Evolutionary conservation across 768 basidiomycete genomes (phyloP).

Genomic region (Cystofilobasidium macerans): DNA sequence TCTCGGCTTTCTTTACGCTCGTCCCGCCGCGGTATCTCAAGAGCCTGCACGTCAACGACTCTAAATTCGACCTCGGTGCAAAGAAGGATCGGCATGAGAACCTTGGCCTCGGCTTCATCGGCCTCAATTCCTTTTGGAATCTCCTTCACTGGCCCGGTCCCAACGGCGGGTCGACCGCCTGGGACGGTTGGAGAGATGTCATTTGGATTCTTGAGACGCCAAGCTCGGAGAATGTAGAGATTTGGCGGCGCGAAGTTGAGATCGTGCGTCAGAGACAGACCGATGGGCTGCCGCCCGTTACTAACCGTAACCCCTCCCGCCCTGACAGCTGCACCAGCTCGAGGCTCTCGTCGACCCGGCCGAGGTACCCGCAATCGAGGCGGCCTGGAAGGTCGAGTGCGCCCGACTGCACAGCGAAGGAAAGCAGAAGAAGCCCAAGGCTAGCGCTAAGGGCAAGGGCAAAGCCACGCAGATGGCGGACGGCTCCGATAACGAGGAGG

Average conservation of each 20-base stretch:
- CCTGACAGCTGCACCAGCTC: conserved; percentile 43
- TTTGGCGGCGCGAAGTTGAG: conserved; percentile 65
- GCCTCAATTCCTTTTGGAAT: conserved; percentile 5
- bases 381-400: conserved; percentile 11
- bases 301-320: neutral
- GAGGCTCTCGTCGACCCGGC: conserved; percentile 32
- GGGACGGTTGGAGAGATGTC: conserved; percentile 7
- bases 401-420: neutral
- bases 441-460: too few relatives aligned
- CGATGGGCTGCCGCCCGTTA: neutral
- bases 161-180: neutral
- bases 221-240: conserved; percentile 52
- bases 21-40: conserved; percentile 63
- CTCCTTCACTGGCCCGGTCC: conserved; percentile 19
- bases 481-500: conserved; percentile 19
- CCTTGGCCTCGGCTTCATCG: conserved; percentile 57
- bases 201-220: conserved; percentile 41
- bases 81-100: conserved; percentile 74
- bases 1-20: conserved; percentile 54
- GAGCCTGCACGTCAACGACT: conserved; percentile 80
- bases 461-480: neutral
- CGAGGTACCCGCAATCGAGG: conserved; percentile 4
- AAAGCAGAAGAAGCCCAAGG: neutral
- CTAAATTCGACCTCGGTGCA: conserved; percentile 52
- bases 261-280: conserved; percentile 32